phyloP scores from a whole-genome alignment of 352 stramenopile genomes.

The Pythium plurisporium region DNA sequence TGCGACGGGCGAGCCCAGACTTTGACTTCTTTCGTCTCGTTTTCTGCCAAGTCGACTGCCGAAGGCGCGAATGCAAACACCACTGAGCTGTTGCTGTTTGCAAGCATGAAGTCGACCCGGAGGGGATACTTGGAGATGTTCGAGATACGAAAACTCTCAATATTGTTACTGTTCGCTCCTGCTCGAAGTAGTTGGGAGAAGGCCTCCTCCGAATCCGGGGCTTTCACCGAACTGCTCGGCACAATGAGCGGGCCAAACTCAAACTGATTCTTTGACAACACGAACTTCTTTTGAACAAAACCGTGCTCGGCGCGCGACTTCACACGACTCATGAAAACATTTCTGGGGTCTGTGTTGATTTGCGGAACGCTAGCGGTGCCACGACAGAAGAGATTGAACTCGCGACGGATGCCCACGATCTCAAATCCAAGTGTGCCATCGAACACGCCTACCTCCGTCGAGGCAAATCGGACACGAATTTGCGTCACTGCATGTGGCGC shows the following conservation, averaged over 20 bases:
- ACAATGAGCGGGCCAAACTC: slow-evolving; percentile 93
- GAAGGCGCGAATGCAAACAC: slow-evolving; percentile 77
- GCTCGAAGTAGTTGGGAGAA: slow-evolving; percentile 46
- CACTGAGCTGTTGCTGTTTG: slow-evolving; percentile 17
- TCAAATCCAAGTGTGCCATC: slow-evolving; percentile 89
- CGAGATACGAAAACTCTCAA: slow-evolving; percentile 90
- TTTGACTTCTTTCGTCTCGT: slow-evolving; percentile 88
- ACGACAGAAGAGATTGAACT: slow-evolving; percentile 81
- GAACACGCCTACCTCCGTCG: slow-evolving; percentile 68
- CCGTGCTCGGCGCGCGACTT: slow-evolving; percentile 67
- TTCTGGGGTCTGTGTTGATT: slow-evolving; percentile 91
- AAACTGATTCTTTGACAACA: slow-evolving; percentile 85
- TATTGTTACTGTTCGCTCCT: slow-evolving; percentile 40
- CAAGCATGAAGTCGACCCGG: slow-evolving; percentile 54
- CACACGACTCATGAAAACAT: slow-evolving; percentile 93
- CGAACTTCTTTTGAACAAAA: slow-evolving; percentile 90
- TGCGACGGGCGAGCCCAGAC: slow-evolving; percentile 87
- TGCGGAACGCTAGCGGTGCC: slow-evolving; percentile 84
- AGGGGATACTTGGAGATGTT: slow-evolving; percentile 83
- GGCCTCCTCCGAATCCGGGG: slow-evolving; percentile 39
- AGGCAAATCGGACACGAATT: slow-evolving; percentile 82
- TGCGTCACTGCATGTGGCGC: slow-evolving; percentile 43
- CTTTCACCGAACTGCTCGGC: slow-evolving; percentile 6
- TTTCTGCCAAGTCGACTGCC: slow-evolving; percentile 71
- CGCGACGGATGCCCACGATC: slow-evolving; percentile 79